Evolutionary conservation across 2,329 filamentous ascomycete species (phyloP).

Genomic region (Aspergillus sp.): DNA sequence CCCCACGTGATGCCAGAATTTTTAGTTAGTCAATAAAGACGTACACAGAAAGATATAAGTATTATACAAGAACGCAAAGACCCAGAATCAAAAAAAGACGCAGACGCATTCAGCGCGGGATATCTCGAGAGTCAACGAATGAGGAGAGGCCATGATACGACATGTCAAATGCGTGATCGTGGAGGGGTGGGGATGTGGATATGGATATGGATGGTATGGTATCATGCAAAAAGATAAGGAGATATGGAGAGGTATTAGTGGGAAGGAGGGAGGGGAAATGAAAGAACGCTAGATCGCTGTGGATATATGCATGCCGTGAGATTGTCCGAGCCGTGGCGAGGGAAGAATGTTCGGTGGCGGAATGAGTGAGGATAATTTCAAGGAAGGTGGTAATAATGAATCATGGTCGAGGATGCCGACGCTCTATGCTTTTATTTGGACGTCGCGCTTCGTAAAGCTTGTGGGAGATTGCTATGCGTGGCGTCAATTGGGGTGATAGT

Average conservation of each 20-base stretch:
- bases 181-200: neutral
- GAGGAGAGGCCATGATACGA: neutral
- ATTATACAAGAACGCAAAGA: neutral
- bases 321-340: conserved; percentile 22
- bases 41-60: neutral
- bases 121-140: conserved; percentile 12
- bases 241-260: neutral
- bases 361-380: conserved; percentile 4
- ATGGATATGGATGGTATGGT: neutral
- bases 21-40: neutral
- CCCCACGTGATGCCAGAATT: neutral
- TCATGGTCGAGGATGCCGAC: neutral
- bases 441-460: conserved; percentile 11
- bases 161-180: conserved; percentile 10
- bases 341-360: conserved; percentile 7
- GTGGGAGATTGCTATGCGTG: conserved; percentile 6
- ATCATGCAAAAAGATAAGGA: conserved; percentile 9
- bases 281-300: conserved; percentile 22
- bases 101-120: conserved; percentile 15
- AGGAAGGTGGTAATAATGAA: neutral
- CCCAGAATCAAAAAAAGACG: neutral
- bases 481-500: neutral
- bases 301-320: conserved; percentile 19
- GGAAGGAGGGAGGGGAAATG: conserved; percentile 1
- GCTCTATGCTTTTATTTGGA: neutral